Evolutionary conservation across 768 basidiomycete genomes (phyloP).

Genomic region (Naganishia vishniacii): DNA sequence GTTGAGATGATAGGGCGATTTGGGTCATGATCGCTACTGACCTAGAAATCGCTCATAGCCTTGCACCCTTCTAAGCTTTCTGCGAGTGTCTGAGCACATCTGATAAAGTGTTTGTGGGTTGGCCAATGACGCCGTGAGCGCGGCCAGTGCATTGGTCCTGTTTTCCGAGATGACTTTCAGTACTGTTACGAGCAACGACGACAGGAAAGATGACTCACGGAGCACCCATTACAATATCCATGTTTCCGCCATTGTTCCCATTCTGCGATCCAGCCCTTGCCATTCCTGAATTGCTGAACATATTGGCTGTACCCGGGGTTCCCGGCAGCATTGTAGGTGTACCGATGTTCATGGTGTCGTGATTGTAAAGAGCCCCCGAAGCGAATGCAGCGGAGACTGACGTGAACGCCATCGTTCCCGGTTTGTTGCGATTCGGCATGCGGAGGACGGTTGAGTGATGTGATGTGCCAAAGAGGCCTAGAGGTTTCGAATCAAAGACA

Average conservation of each 20-base stretch:
- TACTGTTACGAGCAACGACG: too few relatives aligned
- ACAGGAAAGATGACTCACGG: constrained; percentile 6
- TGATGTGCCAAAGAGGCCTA: too few relatives aligned
- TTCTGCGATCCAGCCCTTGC: background rate
- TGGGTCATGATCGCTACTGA: constrained; percentile 24
- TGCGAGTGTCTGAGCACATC: constrained; percentile 39
- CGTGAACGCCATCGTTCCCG: constrained; percentile 1
- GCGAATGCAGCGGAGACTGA: constrained; percentile 5
- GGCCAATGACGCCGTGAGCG: constrained; percentile 46
- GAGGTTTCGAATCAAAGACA: background rate
- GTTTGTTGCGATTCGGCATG: constrained; percentile 11
- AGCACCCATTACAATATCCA: constrained; percentile 25
- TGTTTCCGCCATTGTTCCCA: constrained; percentile 8
- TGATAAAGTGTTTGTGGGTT: constrained; percentile 43
- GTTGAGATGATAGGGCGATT: too few relatives aligned
- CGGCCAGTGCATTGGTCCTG: constrained; percentile 41
- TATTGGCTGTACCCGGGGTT: background rate
- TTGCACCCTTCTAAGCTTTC: constrained; percentile 38
- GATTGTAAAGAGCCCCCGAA: background rate
- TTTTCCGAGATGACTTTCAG: background rate
- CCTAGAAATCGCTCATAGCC: constrained; percentile 43
- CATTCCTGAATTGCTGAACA: constrained; percentile 5
- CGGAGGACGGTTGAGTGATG: background rate
- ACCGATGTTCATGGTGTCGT: constrained; percentile 11
- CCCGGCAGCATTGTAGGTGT: background rate